Base-by-base conservation (phyloP, 2,329 filamentous ascomycete species). In the Sarocladiaceae sp. region DNA sequence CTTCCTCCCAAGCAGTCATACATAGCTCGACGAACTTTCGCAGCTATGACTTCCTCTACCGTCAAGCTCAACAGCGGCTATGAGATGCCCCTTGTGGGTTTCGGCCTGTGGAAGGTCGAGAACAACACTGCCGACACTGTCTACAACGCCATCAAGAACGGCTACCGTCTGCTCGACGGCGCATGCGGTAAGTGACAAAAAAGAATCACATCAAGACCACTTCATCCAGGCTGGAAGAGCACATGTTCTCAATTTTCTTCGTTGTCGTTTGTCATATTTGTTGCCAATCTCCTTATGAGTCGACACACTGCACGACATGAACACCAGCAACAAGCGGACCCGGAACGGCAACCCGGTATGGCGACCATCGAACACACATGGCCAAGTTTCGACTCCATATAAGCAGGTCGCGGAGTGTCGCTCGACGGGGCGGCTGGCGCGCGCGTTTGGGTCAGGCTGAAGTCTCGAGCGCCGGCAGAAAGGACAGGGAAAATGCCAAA, bases 101-200 rank as follows among this genome's bases (percentile, higher is more conserved):
- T 86, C 61, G 83, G 83, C 48, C 76, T 91, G 53, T 93, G 87
- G 87, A 93, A 93, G 71, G 84, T 93, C 52, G 79, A 80, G 63
- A 85, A 84, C 53, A 76, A 78, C 44, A 81, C 78, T 45, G 80
- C 86, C 56, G 85, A 91, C 56, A 79, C 78, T 48, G 81, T 91
- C 54, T 91, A 91, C 73, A 82, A 89, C 50, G 79, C 78, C 58
- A 80, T 81, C 68, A 81, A 80, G 68, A 66, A 66, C 42, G 77
- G 77, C 32, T 81, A 81, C 64, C 71, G 77, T 54, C 65, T 80
- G 32, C 70, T 81, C 43, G 77, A 81, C 53, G 76, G 77, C 53
- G 77, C 77, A 46, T 76, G 70, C 55, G 76, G 76, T 78, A 67
- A 60, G 73, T 69, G 4, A 37, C 26, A 29, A 20, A 2, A 42